A percentile compares a stretch with the other conserved stretches of the same genome.
phyloP scores from a whole-genome alignment of 2,329 filamentous ascomycete species.

The Diaporthe helianthi region DNA sequence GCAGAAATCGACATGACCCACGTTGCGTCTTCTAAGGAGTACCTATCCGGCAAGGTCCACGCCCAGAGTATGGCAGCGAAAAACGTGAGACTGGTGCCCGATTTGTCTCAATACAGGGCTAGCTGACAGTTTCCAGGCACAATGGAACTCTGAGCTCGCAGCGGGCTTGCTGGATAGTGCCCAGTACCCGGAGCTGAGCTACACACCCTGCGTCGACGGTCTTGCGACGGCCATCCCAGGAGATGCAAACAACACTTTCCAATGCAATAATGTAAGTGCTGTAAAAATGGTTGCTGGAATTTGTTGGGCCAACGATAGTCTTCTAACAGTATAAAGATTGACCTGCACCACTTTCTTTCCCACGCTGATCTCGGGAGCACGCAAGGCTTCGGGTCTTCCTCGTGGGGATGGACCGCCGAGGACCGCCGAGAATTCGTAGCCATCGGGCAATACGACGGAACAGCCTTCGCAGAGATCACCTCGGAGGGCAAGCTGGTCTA shows the following conservation, averaged over 20 bases:
- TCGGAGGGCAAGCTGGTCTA: conserved; percentile 57
- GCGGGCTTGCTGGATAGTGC: conserved; percentile 6
- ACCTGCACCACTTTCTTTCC: conserved; percentile 48
- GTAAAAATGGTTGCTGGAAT: too few species aligned
- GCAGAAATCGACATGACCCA: conserved; percentile 34
- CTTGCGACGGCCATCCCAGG: conserved; percentile 7
- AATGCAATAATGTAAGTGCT: conserved; percentile 8
- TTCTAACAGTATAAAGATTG: conserved; percentile 39
- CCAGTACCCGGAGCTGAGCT: conserved; percentile 16
- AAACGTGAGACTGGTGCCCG: conserved; percentile 35
- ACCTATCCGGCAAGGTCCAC: conserved; percentile 19
- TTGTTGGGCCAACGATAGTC: too few species aligned
- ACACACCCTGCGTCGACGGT: conserved; percentile 7
- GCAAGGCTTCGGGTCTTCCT: conserved; percentile 46
- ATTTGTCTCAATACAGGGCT: background rate
- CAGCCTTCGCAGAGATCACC: conserved; percentile 61
- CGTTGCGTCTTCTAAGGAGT: conserved; percentile 17
- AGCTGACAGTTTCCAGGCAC: background rate
- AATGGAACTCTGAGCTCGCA: conserved; percentile 15
- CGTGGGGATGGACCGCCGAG: conserved; percentile 61
- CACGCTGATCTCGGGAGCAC: conserved; percentile 46
- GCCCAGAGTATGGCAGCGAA: conserved; percentile 42
- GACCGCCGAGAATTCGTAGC: conserved; percentile 62
- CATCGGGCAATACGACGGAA: conserved; percentile 61
- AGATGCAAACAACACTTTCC: conserved; percentile 10